These are phyloP conservation scores for Cutaneotrichosporon cyanovorans DNA, from an alignment of 1,284 basidiomycete species.

Conservation along the genomic window DNA sequence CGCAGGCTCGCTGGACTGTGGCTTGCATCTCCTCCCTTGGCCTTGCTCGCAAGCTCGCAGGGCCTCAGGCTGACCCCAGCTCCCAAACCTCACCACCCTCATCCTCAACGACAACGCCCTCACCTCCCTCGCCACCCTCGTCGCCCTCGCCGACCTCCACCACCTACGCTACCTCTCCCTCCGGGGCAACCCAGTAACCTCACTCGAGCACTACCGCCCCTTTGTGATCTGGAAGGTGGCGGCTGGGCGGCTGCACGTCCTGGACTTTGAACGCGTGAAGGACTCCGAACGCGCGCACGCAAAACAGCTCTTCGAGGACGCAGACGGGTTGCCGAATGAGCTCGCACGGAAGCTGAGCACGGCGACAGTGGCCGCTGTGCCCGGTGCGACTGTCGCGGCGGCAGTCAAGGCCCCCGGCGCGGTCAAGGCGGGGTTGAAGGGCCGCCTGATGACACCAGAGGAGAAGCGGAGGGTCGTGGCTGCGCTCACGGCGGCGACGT, in stretches of 20 bases:
- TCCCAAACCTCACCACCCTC: constrained; percentile 46
- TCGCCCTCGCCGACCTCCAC: constrained; percentile 68
- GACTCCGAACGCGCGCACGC: constrained; percentile 77
- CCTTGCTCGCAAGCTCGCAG: too few relatives aligned
- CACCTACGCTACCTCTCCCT: constrained; percentile 74
- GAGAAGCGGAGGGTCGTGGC: constrained; percentile 83
- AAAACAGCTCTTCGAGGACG: constrained; percentile 65
- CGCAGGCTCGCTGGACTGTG: too few relatives aligned
- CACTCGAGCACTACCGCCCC: constrained; percentile 94
- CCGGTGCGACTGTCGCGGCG: constrained; percentile 53
- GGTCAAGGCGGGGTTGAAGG: constrained; percentile 42
- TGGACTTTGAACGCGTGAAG: constrained; percentile 94
- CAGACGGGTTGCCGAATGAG: constrained; percentile 65
- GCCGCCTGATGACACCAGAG: constrained; percentile 82
- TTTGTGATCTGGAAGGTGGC: constrained; percentile 58
- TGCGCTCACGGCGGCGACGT: constrained; percentile 82
- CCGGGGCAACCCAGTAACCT: constrained; percentile 81
- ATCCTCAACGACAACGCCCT: constrained; percentile 44
- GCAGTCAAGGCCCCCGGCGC: constrained; percentile 52
- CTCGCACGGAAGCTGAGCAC: constrained; percentile 70
- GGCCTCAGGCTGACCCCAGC: constrained; percentile 32
- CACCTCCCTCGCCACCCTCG: constrained; percentile 77
- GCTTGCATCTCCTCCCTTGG: too few relatives aligned
- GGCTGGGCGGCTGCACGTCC: constrained; percentile 63
- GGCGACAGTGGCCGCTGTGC: constrained; percentile 58